These are phyloP conservation scores for Russula abietina DNA, from an alignment of 768 basidiomycete species.

Conservation along the genomic window DNA sequence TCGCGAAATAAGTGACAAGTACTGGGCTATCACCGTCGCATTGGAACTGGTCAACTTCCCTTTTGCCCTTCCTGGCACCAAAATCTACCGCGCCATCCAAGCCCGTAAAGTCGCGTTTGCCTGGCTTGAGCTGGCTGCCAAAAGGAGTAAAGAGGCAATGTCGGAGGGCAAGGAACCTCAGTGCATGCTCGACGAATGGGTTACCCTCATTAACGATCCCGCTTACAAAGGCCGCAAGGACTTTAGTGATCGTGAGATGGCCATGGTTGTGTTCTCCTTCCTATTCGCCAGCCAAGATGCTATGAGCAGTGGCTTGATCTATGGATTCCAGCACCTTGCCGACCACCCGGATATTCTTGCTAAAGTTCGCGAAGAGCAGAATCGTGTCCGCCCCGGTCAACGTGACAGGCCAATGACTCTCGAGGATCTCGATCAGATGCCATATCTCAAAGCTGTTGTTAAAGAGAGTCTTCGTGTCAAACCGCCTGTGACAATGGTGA, in stretches of 20 bases:
- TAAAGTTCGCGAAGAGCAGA: slow-evolving; percentile 90
- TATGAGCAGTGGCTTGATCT: slow-evolving; percentile 95
- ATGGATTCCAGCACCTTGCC: slow-evolving; percentile 92
- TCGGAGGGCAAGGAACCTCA: slow-evolving; percentile 70
- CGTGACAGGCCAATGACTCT: slow-evolving; percentile 70
- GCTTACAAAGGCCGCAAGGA: slow-evolving; percentile 70
- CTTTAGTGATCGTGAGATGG: slow-evolving; percentile 92
- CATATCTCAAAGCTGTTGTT: slow-evolving; percentile 85
- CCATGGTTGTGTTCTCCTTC: slow-evolving; percentile 95
- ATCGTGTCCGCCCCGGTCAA: slow-evolving; percentile 73
- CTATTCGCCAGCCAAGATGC: slow-evolving; percentile 96
- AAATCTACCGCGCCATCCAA: slow-evolving; percentile 89
- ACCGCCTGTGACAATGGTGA: slow-evolving; percentile 95
- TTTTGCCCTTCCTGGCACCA: slow-evolving; percentile 89
- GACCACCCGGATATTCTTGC: slow-evolving; percentile 85
- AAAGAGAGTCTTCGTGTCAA: slow-evolving; percentile 89
- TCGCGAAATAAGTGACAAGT: slow-evolving; percentile 81
- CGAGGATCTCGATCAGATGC: slow-evolving; percentile 88
- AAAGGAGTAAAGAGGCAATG: slow-evolving; percentile 75
- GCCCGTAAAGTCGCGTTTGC: slow-evolving; percentile 80
- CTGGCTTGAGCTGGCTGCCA: slow-evolving; percentile 75
- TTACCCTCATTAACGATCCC: slow-evolving; percentile 61
- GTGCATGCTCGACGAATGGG: slow-evolving; percentile 94
- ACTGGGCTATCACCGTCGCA: slow-evolving; percentile 93
- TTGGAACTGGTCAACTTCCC: slow-evolving; percentile 99